A percentile compares a stretch with the other conserved stretches of the same genome.
phyloP scores from a whole-genome alignment of 306 rosid genomes.

The Quercus robur region DNA sequence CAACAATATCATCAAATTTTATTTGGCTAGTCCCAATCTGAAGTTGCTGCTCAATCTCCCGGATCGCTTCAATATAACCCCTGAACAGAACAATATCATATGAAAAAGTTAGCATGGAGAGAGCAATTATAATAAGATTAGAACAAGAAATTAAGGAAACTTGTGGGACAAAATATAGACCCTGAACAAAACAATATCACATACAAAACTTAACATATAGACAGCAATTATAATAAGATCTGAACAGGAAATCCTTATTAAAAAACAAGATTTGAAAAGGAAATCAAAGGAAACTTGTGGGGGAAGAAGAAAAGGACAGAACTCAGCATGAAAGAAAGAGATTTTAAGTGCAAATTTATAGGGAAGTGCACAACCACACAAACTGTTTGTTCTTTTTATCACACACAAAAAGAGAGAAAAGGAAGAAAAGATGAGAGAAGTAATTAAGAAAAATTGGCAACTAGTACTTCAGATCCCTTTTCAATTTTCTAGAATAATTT shows the following conservation, averaged over 20 bases:
- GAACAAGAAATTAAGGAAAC: conserved; percentile 3
- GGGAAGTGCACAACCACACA: not conserved
- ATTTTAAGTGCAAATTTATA: not conserved
- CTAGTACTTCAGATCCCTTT: not conserved
- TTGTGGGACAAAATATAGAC: conserved; percentile 47
- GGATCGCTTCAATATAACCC: conserved; percentile 86
- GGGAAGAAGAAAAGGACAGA: not conserved
- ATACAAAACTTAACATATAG: conserved; percentile 1
- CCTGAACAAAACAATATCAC: conserved; percentile 45
- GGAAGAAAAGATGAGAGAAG: not conserved
- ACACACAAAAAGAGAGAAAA: not conserved
- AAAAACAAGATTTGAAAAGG: too few relatives aligned
- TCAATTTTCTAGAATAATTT: not conserved
- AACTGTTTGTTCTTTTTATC: too few relatives aligned
- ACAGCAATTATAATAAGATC: not conserved
- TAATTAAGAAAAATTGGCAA: not conserved
- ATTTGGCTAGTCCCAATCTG: conserved; percentile 37
- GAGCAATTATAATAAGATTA: not conserved
- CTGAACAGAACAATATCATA: conserved; percentile 37
- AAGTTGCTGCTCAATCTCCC: conserved; percentile 84
- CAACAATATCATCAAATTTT: conserved; percentile 89
- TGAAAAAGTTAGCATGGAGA: not conserved
- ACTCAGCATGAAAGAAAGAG: not conserved
- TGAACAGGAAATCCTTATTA: not conserved
- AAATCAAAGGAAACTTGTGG: too few relatives aligned